Conservation (phyloP, 257 asterid genomes). For the Salvia miltiorrhiza region DNA sequence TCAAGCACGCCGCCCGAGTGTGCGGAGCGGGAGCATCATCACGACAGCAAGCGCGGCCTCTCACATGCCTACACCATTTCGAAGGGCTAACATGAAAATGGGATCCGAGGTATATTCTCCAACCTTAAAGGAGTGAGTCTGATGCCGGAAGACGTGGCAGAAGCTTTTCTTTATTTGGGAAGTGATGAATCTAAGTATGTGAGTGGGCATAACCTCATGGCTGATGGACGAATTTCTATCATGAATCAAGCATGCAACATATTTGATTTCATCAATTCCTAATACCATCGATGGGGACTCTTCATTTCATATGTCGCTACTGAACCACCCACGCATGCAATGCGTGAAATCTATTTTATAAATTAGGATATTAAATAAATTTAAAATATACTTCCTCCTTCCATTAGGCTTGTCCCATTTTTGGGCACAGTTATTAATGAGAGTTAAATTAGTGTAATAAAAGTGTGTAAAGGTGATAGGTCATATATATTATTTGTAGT, state of each 20-base stretch:
- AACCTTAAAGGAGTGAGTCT: not conserved
- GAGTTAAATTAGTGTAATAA: too few species aligned
- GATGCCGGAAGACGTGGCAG: not conserved
- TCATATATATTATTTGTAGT: too few species aligned
- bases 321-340: too few species aligned
- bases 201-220: conserved; percentile 48
- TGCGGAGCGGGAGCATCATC: conserved; percentile 30
- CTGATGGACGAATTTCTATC: conserved; percentile 29
- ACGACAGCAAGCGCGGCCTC: conserved; percentile 20
- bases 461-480: too few species aligned
- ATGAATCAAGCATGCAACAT: not conserved
- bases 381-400: too few species aligned
- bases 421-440: too few species aligned
- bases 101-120: not conserved
- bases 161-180: conserved; percentile 47
- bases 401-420: too few species aligned
- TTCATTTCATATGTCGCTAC: too few species aligned
- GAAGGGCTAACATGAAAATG: too few species aligned
- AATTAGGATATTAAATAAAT: too few species aligned
- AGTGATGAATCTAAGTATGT: conserved; percentile 60
- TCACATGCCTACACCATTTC: conserved; percentile 29
- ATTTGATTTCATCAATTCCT: not conserved
- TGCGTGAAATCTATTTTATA: too few species aligned
- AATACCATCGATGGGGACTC: too few species aligned
- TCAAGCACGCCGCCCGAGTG: conserved; percentile 42